Evolutionary conservation across 208 protist species (phyloP), one percentile per base, ranked within the genome.

Genomic region (Leishmania guyanensis): DNA sequence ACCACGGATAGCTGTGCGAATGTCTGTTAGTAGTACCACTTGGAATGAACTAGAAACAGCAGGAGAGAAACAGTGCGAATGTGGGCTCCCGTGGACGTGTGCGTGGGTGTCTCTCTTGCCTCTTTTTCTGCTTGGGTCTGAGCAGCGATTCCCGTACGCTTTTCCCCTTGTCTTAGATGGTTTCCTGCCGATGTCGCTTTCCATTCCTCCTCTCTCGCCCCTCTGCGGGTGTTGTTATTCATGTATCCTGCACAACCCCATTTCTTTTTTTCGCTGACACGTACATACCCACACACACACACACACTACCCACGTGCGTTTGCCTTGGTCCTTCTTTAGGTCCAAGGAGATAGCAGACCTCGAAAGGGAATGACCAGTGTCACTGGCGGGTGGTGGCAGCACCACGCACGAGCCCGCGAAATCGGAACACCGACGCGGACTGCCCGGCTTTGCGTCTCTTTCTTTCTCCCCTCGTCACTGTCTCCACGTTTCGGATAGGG

Each of bases 391-490:
- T 20, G 56, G 56, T 62, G 56, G 2, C 56, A 62, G 56, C 56
- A 29, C n/a, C 56, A 62, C 17, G 22, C 22, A 62, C 56, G 56
- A 62, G 9, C 22, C 56, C 22, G 10, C 56, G 5, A 20, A 0
- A 62, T 9, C 22, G 56, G 6, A n/a, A n/a, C 56, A 62, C 56
- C 22, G 56, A 62, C 56, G 56, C 22, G 22, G 56, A 29, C 56
- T 62, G 56, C 56, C 22, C n/a, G 56, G 0, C 17, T 16, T 26
- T 6, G 22, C 56, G 22, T 62, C 56, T 62, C 22, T 62, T 14
- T 62, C 56, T 62, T 20, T 62, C 22, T 1, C 5, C 56, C 48
- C 83, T 74, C 14, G 79, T 87, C 72, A 65, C 85, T 87, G 48
- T 84, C 77, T 72, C n/a, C 36, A 20, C 26, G n/a, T 29, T 39